These are phyloP conservation scores for Penicillium digitatum DNA, from an alignment of 2,329 filamentous ascomycete genomes.

Conservation along the genomic window DNA sequence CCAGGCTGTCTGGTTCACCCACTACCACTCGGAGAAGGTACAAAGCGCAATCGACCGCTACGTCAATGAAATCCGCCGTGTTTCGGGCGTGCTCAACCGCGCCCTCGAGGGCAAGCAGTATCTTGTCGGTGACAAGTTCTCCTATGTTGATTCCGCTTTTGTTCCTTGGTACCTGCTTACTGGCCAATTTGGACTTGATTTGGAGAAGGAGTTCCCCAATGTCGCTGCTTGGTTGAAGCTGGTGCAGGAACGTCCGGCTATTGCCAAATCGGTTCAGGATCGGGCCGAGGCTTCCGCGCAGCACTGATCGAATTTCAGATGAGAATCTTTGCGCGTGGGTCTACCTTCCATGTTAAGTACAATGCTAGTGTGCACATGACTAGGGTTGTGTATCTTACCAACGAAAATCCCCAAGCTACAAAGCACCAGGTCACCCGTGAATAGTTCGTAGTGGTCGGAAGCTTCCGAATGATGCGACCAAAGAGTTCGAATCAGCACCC, in stretches of 20 bases:
- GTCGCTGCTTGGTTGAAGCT: constrained; percentile 31
- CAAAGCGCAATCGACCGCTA: constrained; percentile 46
- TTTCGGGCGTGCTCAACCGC: constrained; percentile 44
- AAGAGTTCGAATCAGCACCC: no score
- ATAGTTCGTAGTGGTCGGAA: no score
- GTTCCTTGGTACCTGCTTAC: constrained; percentile 33
- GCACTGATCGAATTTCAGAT: not conserved
- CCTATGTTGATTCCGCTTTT: constrained; percentile 44
- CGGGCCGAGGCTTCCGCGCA: constrained; percentile 10
- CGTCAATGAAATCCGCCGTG: constrained; percentile 43
- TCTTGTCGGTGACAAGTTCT: constrained; percentile 44
- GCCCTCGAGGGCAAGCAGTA: constrained; percentile 37
- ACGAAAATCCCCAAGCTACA: not conserved
- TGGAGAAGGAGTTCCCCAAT: constrained; percentile 30
- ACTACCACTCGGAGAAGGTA: constrained; percentile 44
- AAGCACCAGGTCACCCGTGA: no score
- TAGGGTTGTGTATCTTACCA: not conserved
- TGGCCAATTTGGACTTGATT: constrained; percentile 17
- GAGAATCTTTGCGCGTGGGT: not conserved
- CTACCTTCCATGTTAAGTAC: not conserved
- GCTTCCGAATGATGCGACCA: no score
- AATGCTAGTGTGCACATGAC: not conserved
- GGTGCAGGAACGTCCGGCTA: constrained; percentile 25
- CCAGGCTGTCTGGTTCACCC: constrained; percentile 45
- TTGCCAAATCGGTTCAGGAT: constrained; percentile 22